These are phyloP conservation scores for Eucalyptus paniculata DNA, from an alignment of 345 rosid species.

Conservation along the genomic window DNA sequence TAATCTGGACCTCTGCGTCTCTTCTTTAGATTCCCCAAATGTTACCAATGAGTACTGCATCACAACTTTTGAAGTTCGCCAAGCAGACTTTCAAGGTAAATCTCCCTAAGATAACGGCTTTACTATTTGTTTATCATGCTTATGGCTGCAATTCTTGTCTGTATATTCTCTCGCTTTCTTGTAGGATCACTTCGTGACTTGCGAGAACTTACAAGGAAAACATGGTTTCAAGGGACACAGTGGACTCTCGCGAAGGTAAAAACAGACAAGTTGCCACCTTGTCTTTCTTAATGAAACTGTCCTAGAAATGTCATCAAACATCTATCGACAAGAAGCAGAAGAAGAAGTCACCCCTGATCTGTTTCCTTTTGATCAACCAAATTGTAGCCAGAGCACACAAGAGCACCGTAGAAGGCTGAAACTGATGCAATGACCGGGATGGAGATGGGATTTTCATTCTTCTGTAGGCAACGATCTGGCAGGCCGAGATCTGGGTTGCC, in stretches of 20 bases:
- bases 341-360: neutral
- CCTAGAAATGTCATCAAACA: neutral
- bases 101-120: neutral
- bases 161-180: neutral
- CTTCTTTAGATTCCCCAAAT: neutral
- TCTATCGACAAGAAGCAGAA: neutral
- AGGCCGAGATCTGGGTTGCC: neutral
- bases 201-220: neutral
- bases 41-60: neutral
- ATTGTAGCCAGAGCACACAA: neutral
- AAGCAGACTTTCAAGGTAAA: neutral
- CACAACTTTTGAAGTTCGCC: neutral
- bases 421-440: neutral
- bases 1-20: neutral
- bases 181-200: neutral
- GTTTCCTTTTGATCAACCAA: neutral
- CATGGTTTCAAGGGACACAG: neutral
- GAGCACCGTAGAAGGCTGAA: neutral
- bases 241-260: neutral
- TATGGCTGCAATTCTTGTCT: neutral
- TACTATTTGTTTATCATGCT: neutral
- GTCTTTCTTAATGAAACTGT: neutral
- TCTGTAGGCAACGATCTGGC: neutral
- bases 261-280: neutral
- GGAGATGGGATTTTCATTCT: neutral